phyloP scores from a whole-genome alignment of 257 asterid species.

The Ajuga chamaepitys region DNA sequence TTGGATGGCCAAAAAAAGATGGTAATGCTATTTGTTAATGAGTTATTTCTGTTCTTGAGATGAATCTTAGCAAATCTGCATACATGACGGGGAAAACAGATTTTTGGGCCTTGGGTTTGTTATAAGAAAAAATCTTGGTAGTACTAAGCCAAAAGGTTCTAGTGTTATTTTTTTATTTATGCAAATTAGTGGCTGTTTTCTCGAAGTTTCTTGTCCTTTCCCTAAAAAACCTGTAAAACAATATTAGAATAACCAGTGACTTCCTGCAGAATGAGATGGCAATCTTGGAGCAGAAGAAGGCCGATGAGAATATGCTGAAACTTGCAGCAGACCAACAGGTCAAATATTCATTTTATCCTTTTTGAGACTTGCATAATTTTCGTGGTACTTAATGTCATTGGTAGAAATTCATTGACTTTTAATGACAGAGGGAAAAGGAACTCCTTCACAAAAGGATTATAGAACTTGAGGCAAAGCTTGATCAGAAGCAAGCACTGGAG shows the following conservation, averaged over 20 bases:
- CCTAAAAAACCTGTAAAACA: neutral
- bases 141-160: neutral
- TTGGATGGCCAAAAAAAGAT: constrained; percentile 42
- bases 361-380: constrained; percentile 3
- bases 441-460: constrained; percentile 41
- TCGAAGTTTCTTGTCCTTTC: neutral
- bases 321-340: constrained; percentile 80
- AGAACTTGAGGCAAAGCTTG: constrained; percentile 57
- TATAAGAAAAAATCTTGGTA: neutral
- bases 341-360: constrained; percentile 7
- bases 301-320: constrained; percentile 46
- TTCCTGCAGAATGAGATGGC: constrained; percentile 70
- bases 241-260: constrained; percentile 8
- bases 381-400: neutral
- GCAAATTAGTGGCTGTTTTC: neutral
- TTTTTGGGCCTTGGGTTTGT: neutral
- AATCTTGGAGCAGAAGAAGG: constrained; percentile 51
- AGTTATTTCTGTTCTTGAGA: neutral
- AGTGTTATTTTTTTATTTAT: neutral
- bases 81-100: neutral
- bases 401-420: neutral
- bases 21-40: constrained; percentile 35
- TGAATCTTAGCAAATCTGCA: neutral
- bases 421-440: constrained; percentile 58
- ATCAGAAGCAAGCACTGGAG: constrained; percentile 63